Evolutionary conservation across 805 yeast species (phyloP).

Genomic region (Danielia oregonensis): DNA sequence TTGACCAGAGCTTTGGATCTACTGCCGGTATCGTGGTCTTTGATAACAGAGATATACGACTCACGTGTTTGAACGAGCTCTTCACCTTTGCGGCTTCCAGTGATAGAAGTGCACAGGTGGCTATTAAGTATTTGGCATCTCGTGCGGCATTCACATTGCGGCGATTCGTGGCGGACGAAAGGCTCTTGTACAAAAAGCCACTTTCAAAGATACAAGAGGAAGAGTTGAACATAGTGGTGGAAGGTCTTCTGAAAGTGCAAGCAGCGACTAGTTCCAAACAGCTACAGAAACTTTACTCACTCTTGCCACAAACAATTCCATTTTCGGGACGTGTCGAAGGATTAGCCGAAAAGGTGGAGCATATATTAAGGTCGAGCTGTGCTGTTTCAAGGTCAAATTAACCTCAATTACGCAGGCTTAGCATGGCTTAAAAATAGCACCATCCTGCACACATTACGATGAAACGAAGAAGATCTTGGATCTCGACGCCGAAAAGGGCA

Average conservation of each 20-base stretch:
- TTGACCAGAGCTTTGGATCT: conserved; percentile 57
- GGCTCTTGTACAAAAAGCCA: conserved; percentile 59
- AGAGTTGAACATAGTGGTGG: conserved; percentile 51
- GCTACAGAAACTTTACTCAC: conserved; percentile 7
- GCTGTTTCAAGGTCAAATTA: no score
- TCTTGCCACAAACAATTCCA: conserved; percentile 11
- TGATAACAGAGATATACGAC: conserved; percentile 47
- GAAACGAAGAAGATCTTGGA: no score
- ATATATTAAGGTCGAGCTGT: conserved; percentile 4
- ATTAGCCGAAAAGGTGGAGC: conserved; percentile 6
- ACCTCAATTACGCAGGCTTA: no score
- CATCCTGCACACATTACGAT: no score
- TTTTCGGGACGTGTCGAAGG: conserved; percentile 9
- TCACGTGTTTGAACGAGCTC: conserved; percentile 50
- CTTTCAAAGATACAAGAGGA: conserved; percentile 58
- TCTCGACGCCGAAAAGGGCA: no score
- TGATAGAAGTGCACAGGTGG: conserved; percentile 9
- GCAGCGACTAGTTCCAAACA: not conserved
- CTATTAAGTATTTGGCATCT: conserved; percentile 42
- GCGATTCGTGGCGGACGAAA: conserved; percentile 60
- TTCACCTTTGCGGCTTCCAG: conserved; percentile 36
- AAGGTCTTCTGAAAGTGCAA: conserved; percentile 33
- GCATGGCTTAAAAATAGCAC: no score
- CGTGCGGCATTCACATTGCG: conserved; percentile 60
- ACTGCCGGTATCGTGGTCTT: conserved; percentile 47